These are phyloP conservation scores for Porcisia hertigi DNA, from an alignment of 208 protist genomes.

Conservation along the genomic window DNA sequence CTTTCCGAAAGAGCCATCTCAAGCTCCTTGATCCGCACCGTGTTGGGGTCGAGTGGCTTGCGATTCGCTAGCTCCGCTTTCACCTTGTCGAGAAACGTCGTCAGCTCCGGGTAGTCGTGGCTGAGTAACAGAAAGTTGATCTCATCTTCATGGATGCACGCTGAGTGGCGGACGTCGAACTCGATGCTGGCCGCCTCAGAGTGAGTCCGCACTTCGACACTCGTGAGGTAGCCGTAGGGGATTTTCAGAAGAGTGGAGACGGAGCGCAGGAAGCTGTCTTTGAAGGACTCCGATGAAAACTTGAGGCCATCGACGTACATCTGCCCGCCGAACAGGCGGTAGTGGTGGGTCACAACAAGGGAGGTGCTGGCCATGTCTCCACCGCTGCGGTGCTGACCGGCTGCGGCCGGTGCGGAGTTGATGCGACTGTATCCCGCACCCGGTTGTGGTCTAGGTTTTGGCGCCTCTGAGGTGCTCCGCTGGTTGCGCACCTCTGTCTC, in stretches of 20 bases:
- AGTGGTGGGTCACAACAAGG: constrained; percentile 45
- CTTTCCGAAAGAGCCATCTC: constrained; percentile 26
- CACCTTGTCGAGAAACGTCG: constrained; percentile 29
- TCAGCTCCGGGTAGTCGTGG: constrained; percentile 47
- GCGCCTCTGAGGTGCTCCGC: neutral
- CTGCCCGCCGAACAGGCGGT: constrained; percentile 44
- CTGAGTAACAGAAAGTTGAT: constrained; percentile 50
- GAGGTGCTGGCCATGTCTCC: constrained; percentile 17
- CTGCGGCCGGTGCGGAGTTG: constrained; percentile 21
- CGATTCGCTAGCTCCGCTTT: constrained; percentile 28
- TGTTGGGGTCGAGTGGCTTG: constrained; percentile 27
- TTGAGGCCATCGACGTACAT: constrained; percentile 31
- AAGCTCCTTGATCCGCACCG: constrained; percentile 29
- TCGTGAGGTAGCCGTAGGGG: constrained; percentile 40
- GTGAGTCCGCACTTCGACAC: constrained; percentile 40
- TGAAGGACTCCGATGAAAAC: constrained; percentile 41
- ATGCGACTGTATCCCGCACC: constrained; percentile 12
- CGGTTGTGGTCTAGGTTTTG: neutral
- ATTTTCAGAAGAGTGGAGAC: constrained; percentile 48
- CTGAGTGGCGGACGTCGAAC: constrained; percentile 49
- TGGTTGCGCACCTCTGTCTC: constrained; percentile 15
- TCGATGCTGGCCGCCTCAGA: constrained; percentile 50
- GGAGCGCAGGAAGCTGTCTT: constrained; percentile 45
- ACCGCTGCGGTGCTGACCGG: constrained; percentile 8
- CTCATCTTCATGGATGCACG: constrained; percentile 30